phyloP scores from a whole-genome alignment of 2,329 filamentous ascomycete species.

The Colletotrichum sp. region DNA sequence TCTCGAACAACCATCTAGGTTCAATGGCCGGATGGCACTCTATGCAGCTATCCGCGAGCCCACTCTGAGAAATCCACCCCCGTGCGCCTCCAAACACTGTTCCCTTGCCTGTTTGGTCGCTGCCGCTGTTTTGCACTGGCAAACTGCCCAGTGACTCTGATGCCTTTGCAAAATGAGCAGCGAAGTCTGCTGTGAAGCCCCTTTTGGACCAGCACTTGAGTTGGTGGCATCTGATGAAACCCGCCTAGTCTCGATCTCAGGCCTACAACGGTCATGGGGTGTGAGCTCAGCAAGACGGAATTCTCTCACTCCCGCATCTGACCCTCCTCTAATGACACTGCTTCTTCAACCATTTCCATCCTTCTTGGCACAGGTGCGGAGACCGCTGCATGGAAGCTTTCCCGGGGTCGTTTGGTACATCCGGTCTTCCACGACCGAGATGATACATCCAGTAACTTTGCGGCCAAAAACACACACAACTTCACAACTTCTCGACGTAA shows the following conservation, averaged over 20 bases:
- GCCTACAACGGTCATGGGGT: neutral
- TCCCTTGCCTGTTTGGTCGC: constrained; percentile 42
- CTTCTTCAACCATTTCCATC: neutral
- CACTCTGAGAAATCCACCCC: constrained; percentile 3
- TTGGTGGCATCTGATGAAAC: constrained; percentile 46
- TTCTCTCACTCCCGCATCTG: neutral
- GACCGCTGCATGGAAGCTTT: constrained; percentile 16
- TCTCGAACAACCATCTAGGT: constrained; percentile 27
- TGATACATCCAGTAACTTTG: constrained; percentile 16
- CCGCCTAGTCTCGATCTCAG: constrained; percentile 38
- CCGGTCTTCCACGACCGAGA: constrained; percentile 22
- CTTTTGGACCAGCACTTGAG: constrained; percentile 37
- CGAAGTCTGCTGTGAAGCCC: constrained; percentile 43
- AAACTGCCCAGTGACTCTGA: constrained; percentile 38
- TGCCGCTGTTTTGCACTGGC: constrained; percentile 42
- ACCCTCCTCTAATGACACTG: neutral
- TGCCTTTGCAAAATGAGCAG: constrained; percentile 38
- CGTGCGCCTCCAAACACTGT: constrained; percentile 21
- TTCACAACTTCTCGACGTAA: neutral
- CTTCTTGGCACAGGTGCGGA: constrained; percentile 7
- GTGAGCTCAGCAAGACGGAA: neutral
- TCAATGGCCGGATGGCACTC: constrained; percentile 40
- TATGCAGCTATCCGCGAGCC: constrained; percentile 51
- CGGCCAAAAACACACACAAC: neutral
- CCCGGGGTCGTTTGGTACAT: constrained; percentile 27